A percentile compares a stretch with the other conserved stretches of the same genome.
phyloP scores from a whole-genome alignment of 225 moss, liverwort and hornwort genomes.

The Asterella californica region DNA sequence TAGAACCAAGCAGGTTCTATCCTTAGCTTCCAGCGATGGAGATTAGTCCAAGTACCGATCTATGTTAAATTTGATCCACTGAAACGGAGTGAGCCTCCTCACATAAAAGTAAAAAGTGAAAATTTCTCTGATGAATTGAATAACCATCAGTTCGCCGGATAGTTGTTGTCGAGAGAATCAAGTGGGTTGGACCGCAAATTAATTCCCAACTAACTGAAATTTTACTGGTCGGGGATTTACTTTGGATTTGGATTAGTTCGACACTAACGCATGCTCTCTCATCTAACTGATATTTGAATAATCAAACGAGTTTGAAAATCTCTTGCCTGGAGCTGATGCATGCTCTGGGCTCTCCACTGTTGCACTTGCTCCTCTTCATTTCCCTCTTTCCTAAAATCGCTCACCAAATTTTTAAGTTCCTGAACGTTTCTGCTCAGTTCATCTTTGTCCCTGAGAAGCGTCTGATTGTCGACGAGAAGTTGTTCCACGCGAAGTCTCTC shows the following conservation, averaged over 20 bases:
- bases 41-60: neutral
- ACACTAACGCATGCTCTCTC: no score
- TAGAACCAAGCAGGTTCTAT: no score
- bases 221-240: constrained; percentile 34
- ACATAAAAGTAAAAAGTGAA: no score
- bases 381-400: constrained; percentile 34
- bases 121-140: no score
- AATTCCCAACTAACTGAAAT: constrained; percentile 44
- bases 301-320: neutral
- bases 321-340: constrained; percentile 69
- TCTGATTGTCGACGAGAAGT: constrained; percentile 48
- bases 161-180: no score
- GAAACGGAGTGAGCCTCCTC: no score
- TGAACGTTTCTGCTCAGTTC: constrained; percentile 39
- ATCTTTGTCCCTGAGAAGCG: constrained; percentile 44
- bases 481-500: constrained; percentile 56
- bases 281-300: no score
- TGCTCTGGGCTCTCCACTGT: constrained; percentile 79
- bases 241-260: no score
- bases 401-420: constrained; percentile 36
- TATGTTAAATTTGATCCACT: constrained; percentile 17
- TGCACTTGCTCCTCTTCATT: constrained; percentile 62
- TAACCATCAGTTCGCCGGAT: constrained; percentile 24
- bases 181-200: constrained; percentile 38
- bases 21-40: no score